phyloP scores from a whole-genome alignment of 371 early-diverging fungal genomes.

The Mortierella sp. region DNA sequence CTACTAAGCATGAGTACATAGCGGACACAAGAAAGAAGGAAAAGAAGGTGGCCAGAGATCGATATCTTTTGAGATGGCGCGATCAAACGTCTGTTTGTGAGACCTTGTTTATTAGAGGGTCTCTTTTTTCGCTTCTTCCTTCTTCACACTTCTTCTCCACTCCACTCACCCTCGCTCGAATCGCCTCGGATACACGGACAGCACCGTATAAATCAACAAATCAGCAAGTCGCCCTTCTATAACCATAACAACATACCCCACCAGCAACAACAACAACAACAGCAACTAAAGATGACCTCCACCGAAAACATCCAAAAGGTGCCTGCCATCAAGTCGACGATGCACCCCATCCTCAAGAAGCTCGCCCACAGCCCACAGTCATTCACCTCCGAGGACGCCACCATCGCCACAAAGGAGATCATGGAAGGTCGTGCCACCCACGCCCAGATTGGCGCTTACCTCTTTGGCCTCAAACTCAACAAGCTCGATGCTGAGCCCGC shows the following conservation, averaged over 20 bases:
- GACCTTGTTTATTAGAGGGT: neutral
- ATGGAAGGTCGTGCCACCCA: constrained; percentile 82
- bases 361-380: constrained; percentile 71
- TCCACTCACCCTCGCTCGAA: neutral
- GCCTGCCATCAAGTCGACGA: constrained; percentile 48
- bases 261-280: neutral
- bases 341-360: constrained; percentile 71
- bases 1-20: neutral
- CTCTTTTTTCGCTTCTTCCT: neutral
- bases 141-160: neutral
- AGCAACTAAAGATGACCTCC: constrained; percentile 16
- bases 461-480: constrained; percentile 79
- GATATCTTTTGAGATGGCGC: neutral
- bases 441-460: constrained; percentile 90
- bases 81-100: constrained; percentile 2
- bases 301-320: constrained; percentile 28
- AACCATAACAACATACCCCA: neutral
- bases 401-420: constrained; percentile 76
- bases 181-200: neutral
- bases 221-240: neutral
- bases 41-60: neutral
- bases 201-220: neutral
- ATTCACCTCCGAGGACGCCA: constrained; percentile 79
- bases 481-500: constrained; percentile 82
- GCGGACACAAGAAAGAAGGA: neutral